These are phyloP conservation scores for Pyrenula aspistea DNA, from an alignment of 495 filamentous ascomycete genomes.

Conservation along the genomic window DNA sequence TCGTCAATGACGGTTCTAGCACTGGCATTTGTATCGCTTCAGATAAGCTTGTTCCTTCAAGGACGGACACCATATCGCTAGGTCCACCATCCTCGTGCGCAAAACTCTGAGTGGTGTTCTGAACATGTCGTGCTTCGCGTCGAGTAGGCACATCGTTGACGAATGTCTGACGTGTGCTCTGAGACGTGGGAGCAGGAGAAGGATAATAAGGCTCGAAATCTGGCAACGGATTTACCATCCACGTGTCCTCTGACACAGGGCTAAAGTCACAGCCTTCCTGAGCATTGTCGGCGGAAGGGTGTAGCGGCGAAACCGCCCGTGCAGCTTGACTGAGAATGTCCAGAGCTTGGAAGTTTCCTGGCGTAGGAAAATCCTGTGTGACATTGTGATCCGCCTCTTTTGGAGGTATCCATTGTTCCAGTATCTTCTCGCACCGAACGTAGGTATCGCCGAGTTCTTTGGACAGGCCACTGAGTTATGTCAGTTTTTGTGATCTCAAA, in stretches of 20 bases:
- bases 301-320: not conserved
- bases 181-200: too few relatives aligned
- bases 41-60: not conserved
- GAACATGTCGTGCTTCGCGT: constrained; percentile 44
- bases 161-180: constrained; percentile 87
- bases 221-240: not conserved
- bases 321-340: not conserved
- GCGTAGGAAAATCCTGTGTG: not conserved
- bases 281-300: not conserved
- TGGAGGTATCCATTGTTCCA: not conserved
- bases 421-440: not conserved
- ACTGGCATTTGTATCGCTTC: not conserved
- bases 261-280: not conserved
- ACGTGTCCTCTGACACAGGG: not conserved
- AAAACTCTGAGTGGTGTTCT: not conserved
- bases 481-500: too few relatives aligned
- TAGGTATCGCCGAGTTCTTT: not conserved
- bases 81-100: not conserved
- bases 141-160: constrained; percentile 79
- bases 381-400: not conserved
- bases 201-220: not conserved
- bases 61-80: not conserved
- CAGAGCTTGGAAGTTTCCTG: not conserved
- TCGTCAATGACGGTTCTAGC: not conserved
- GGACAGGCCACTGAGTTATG: not conserved